Conservation (phyloP, 345 rosid species). For the Pelargonium nanum region DNA sequence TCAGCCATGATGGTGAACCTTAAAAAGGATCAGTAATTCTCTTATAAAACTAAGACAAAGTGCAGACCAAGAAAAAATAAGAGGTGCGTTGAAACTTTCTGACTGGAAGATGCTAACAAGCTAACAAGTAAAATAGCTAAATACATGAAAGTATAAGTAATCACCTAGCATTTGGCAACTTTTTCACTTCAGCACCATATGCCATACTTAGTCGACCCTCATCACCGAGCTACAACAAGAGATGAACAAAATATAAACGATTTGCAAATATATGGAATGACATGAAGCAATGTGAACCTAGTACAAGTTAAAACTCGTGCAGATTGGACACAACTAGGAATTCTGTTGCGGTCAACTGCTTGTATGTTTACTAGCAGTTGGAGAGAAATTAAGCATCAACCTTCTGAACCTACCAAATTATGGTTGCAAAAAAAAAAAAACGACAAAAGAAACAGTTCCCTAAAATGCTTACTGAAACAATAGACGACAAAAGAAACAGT, state of each 20-base stretch:
- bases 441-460: slow-evolving; percentile 9
- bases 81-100: neutral
- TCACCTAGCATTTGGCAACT: slow-evolving; percentile 85
- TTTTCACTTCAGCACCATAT: slow-evolving; percentile 68
- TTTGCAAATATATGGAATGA: neutral
- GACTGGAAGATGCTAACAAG: neutral
- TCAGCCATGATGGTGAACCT: neutral
- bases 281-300: neutral
- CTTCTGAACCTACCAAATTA: neutral
- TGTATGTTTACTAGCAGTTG: neutral
- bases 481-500: slow-evolving; percentile 8
- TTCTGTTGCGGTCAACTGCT: neutral
- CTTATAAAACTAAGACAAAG: no score
- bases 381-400: neutral
- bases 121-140: neutral
- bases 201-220: slow-evolving; percentile 80
- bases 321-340: neutral
- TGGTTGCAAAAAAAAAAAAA: neutral
- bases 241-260: slow-evolving; percentile 5
- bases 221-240: slow-evolving; percentile 56
- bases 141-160: slow-evolving; percentile 10
- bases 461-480: neutral
- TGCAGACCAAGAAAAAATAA: no score
- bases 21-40: no score
- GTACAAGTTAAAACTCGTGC: neutral